These are phyloP conservation scores for Ceriops decandra DNA, from an alignment of 345 rosid genomes.

Conservation along the genomic window DNA sequence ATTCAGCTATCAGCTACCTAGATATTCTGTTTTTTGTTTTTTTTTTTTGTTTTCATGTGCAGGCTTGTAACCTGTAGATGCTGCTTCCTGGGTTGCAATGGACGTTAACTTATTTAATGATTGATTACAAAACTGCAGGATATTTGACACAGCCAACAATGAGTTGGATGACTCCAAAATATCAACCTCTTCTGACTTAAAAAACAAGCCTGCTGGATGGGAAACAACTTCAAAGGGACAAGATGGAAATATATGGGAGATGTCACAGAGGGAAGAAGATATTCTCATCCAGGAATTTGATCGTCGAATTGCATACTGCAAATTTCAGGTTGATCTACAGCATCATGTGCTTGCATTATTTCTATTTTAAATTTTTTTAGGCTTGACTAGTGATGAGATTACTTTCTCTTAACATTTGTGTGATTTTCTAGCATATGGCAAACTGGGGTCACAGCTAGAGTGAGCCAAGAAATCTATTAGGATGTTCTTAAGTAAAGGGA, in stretches of 20 bases:
- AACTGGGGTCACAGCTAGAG: background rate
- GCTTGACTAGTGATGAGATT: too few species aligned
- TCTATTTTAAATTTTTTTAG: background rate
- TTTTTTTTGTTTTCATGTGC: background rate
- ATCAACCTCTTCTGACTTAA: slow-evolving; percentile 55
- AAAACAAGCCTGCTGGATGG: slow-evolving; percentile 97
- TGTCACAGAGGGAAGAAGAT: slow-evolving; percentile 97
- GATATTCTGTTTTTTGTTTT: background rate
- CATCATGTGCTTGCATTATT: background rate
- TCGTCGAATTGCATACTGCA: slow-evolving; percentile 77
- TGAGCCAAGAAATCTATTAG: background rate
- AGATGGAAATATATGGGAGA: slow-evolving; percentile 90
- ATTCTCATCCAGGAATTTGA: slow-evolving; percentile 93
- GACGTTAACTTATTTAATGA: background rate
- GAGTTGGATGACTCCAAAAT: slow-evolving; percentile 57
- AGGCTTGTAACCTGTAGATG: background rate
- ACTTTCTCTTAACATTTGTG: too few species aligned
- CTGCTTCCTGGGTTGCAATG: background rate
- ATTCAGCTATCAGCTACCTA: background rate
- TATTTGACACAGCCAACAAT: slow-evolving; percentile 61
- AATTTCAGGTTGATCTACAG: slow-evolving; percentile 62
- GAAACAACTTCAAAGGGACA: slow-evolving; percentile 75
- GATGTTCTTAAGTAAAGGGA: background rate
- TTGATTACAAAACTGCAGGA: slow-evolving; percentile 37
- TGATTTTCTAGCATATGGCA: too few species aligned